Evolutionary conservation across 208 protist species (phyloP), one percentile per base, ranked within the genome.

Genomic region (Leishmania major): DNA sequence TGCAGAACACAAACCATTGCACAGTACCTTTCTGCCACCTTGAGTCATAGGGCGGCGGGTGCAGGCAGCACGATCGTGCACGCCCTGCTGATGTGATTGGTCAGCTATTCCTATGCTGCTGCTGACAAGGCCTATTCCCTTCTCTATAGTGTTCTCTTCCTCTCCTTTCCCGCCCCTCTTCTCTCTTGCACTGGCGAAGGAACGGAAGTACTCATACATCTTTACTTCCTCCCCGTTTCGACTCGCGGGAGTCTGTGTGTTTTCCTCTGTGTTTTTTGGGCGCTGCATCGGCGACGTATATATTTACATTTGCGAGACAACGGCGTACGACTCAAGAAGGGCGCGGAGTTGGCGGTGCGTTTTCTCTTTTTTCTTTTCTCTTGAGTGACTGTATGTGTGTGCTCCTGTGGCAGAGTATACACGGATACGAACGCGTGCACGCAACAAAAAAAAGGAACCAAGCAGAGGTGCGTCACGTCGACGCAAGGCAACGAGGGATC

Each of bases 141-240:
- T 47, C 8, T n/a, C 5, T 49, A 19, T 28, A 40, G 62, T 37
- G 6, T 47, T 17, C 67, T 49, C 40, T 8, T 49, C 40, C 35
- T 51, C 40, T 49, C 25, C 3, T 31, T n/a, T 31, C 62, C 31
- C 1, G 7, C 31, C 13, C 62, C 62, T 40, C 15, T 69, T 37
- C 10, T 40, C 31, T 69, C 31, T 40, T 31, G 31, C 62, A 40
- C n/a, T 69, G 28, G 13, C 5, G 3, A 28, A 66, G 28, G 31
- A 57, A 62, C 57, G 77, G 35, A 60, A 78, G 60, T 57, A 35
- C 69, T 43, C 28, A 15, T 62, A 70, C 79, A 43, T 40, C 40
- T 69, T 35, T 19, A 40, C 31, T 69, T 31, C 55, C 69, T 11
- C 53, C 31, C 35, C 59, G 1, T 83, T 84, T 6, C 28, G 47